Base-by-base conservation (phyloP, 2,329 filamentous ascomycete species). In the Microdochium trichocladiopsis region DNA sequence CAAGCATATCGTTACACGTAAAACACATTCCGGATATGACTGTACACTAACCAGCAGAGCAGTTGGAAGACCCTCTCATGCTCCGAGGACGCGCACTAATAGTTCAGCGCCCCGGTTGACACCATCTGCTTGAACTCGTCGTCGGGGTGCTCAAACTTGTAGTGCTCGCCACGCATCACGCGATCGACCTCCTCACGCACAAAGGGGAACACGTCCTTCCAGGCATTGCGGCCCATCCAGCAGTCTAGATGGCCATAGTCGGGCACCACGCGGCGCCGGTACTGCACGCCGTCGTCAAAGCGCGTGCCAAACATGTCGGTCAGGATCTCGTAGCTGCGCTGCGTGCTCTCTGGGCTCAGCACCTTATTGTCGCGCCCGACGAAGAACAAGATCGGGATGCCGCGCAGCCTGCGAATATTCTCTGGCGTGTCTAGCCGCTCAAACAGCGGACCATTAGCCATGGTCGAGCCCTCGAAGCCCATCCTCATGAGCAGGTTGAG, bases 181-280 rank as follows among this genome's bases (percentile, higher is more conserved):
- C 77, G 71, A 57, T 83, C 78, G 1, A 82, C 69, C 63, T 82
- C 77, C 59, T 77, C 72, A 25, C 74, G 62, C 9, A 84, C 70
- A 50, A 78, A 71, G 0, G 80, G 80, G 59, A 76, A 84, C 25
- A 85, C 77, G 60, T 84, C 82, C 61, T 70, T 75, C 71, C 76
- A 81, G 2, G 79, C 78, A 52, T 78, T 74, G 45, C 76, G 71
- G 3, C 81, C 80, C 77, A 84, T 84, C 78, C 79, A 84, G 60
- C 76, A 77, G 68, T 84, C 81, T 37, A 84, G 64, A 61, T 84
- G 80, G 2, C 80, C 80, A 60, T 84, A 84, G 14, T 77, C 77
- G 1, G 75, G 74, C 4, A 84, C 71, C 3, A 83, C 76, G 28
- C 70, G 63, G 11, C 81, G 69, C 33, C 71, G 67, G 63, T 83